Base-by-base conservation (phyloP, 2,329 filamentous ascomycete species). In the Fusarium hostae region DNA sequence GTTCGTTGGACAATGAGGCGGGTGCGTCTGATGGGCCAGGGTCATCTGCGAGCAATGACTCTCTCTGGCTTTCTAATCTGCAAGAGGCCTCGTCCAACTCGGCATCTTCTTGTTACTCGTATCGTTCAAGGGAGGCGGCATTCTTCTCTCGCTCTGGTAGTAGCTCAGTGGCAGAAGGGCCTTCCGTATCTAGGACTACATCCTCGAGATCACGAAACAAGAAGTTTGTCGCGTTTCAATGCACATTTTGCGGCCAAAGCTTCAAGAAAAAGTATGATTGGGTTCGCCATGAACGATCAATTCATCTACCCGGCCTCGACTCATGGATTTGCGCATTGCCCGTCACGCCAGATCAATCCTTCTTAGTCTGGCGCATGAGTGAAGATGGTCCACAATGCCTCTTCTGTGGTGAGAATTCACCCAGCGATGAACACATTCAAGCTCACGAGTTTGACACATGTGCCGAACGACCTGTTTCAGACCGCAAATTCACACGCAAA, bases 291-390 rank as follows among this genome's bases (percentile, higher is more conserved):
- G 86, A 87, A 64, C 81, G 86, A 43, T 85, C 85, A 3, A 78
- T 87, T 6, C 85, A 88, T 68, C 75, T 86, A 3, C 78, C 85
- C 8, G 79, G 79, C 1, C 79, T 81, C 9, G 78, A 80, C 40
- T 79, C 78, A 0, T 88, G 84, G 84, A 83, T 89, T 9, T 90
- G 88, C 70, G 83, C 84, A 0, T 82, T 80, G 2, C 81, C 81
- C 7, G 63, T 81, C 6, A 71, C 76, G 2, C 61, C 73, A 3
- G 74, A 76, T n/a, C 77, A 81, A 58, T 75, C 87, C 0, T 78
- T 84, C 3, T 81, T 86, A 1, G 82, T 87, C 4, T 84, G 88
- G 68, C 83, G 86, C 7, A 82, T 87, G 45, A 80, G 82, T 20
- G 83, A 85, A 22, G 83, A 81, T 9, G 80, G 81, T 13, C 79